Conservation (phyloP, 441 rosid species). For the Manihot esculenta region DNA sequence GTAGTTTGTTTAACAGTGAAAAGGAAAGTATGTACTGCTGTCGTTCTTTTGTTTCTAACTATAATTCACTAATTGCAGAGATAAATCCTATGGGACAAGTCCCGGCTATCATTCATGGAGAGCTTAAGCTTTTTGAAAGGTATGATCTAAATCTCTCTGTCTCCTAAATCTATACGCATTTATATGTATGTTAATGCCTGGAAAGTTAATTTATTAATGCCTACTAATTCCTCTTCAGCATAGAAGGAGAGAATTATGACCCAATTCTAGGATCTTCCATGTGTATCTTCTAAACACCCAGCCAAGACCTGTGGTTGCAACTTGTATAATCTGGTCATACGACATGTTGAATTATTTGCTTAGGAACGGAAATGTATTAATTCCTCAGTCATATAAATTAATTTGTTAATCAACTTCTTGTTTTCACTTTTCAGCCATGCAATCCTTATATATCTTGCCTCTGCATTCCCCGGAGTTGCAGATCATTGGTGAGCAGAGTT, state of each 20-base stretch:
- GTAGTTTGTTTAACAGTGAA: too few species aligned
- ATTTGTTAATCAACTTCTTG: neutral
- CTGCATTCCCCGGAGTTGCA: constrained; percentile 71
- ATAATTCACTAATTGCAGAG: constrained; percentile 31
- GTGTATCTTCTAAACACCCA: too few species aligned
- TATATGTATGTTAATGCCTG: neutral
- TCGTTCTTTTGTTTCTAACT: too few species aligned
- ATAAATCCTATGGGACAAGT: constrained; percentile 68
- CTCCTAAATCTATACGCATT: neutral
- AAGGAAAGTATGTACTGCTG: too few species aligned
- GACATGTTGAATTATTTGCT: neutral
- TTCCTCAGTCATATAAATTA: neutral
- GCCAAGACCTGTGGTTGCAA: neutral
- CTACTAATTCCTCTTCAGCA: neutral
- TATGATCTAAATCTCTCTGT: constrained; percentile 15
- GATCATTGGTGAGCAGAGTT: constrained; percentile 67
- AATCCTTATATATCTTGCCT: constrained; percentile 68
- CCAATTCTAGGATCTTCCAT: neutral
- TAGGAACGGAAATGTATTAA: neutral
- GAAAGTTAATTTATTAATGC: neutral
- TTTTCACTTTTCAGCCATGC: constrained; percentile 61
- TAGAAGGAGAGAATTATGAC: neutral
- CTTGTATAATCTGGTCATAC: neutral
- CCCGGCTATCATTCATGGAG: constrained; percentile 81
- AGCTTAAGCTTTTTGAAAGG: constrained; percentile 85